These are phyloP conservation scores for Elsinoe ampelina DNA, from an alignment of 2,329 filamentous ascomycete species.

Conservation along the genomic window DNA sequence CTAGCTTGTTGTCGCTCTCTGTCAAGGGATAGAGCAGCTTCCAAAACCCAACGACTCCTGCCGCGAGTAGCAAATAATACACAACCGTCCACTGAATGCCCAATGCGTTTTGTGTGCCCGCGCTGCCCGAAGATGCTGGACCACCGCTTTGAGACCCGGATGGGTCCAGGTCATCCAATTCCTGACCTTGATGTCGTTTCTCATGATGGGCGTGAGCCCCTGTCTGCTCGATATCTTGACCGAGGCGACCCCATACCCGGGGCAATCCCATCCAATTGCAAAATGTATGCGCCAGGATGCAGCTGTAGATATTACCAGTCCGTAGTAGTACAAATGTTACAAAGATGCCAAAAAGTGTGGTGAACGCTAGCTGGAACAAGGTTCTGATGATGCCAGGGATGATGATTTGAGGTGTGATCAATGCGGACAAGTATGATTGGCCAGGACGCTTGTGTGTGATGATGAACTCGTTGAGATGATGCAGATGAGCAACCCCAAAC, in stretches of 20 bases:
- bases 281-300: slow-evolving; percentile 70
- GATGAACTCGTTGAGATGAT: slow-evolving; percentile 93
- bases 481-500: slow-evolving; percentile 86
- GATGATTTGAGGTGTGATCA: slow-evolving; percentile 29
- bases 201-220: slow-evolving; percentile 22
- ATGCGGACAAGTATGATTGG: slow-evolving; percentile 15
- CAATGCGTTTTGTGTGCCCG: slow-evolving; percentile 27
- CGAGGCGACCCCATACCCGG: slow-evolving; percentile 70
- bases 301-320: slow-evolving; percentile 69
- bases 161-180: slow-evolving; percentile 16
- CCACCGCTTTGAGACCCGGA: slow-evolving; percentile 29
- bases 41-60: slow-evolving; percentile 64
- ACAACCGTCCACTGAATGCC: slow-evolving; percentile 57
- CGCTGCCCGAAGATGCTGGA: slow-evolving; percentile 24
- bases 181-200: slow-evolving; percentile 21
- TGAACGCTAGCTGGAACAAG: slow-evolving; percentile 78
- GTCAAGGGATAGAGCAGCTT: slow-evolving; percentile 63
- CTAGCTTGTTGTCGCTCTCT: slow-evolving; percentile 47
- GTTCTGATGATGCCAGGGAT: slow-evolving; percentile 52
- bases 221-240: slow-evolving; percentile 34
- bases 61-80: slow-evolving; percentile 70
- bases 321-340: slow-evolving; percentile 82
- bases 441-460: slow-evolving; percentile 65
- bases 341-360: slow-evolving; percentile 86
- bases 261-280: slow-evolving; percentile 92